Base-by-base conservation (phyloP, 2,329 filamentous ascomycete genomes). In the Lizonia empirigonia region DNA sequence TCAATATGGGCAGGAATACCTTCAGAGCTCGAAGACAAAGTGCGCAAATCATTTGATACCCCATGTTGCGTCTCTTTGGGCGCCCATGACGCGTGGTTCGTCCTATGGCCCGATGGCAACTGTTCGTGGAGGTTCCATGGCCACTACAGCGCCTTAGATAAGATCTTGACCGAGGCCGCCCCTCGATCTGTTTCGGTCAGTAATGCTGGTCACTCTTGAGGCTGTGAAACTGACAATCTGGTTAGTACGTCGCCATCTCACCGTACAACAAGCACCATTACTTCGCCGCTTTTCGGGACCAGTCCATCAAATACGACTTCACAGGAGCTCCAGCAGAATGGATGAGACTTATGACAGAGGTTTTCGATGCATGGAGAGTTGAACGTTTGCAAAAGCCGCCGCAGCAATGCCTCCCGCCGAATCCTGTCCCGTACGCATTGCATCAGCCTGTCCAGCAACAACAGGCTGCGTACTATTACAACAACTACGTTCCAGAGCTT, bases 1-100 rank as follows among this genome's bases (percentile, higher is more conserved):
- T 71, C 68, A 5, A 63, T 69, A 47, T 72, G 69, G 69, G 68
- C 67, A 10, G 68, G 60, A 1, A 66, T 71, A 35, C 66, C 68
- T 5, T 60, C 55, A 1, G 68, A 71, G 19, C 55, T 71, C 22
- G 67, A 62, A 32, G 65, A 68, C 38, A 71, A 67, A 46, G 56
- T 72, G 18, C 65, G 68, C 12, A 72, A 71, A 47, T 61, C 67
- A 5, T 59, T 62, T 35, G 68, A 69, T 32, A 69, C 64, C 1
- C 69, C 69, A 4, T 58, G 38, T 29, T 68, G 62, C 29, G 69
- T 71, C 15, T 53, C 62, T 10, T 50, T 72, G 7, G 68, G 69
- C 1, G 49, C 63, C 32, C 59, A 70, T 9, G 53, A 67, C 40
- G 65, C 68, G 22, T 72, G 69, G 68, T 68, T 71, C 27, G 66